phyloP scores from a whole-genome alignment of 768 basidiomycete genomes.

The Pholiota molesta region DNA sequence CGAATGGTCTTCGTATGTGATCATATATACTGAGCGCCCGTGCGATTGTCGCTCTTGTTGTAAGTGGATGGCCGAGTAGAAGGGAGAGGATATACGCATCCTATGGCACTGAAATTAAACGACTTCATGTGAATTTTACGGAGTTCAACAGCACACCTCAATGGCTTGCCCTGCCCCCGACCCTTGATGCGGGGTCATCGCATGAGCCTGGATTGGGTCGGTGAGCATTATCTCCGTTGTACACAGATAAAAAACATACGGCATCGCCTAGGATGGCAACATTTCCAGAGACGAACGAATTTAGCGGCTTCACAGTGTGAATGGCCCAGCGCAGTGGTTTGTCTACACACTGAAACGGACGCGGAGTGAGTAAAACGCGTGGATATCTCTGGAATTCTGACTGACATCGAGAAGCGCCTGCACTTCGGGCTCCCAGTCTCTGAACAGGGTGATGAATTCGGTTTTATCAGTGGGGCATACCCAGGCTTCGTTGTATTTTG shows the following conservation, averaged over 20 bases:
- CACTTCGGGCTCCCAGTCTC: constrained; percentile 62
- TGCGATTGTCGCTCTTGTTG: constrained; percentile 41
- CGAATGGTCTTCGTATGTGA: constrained; percentile 48
- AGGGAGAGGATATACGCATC: constrained; percentile 51
- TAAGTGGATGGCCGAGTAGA: constrained; percentile 46
- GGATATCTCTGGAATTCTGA: neutral
- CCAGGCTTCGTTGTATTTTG: constrained; percentile 54
- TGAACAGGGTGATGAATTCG: constrained; percentile 49
- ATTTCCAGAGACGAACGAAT: constrained; percentile 51
- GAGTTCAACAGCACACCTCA: constrained; percentile 39
- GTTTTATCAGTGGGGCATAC: constrained; percentile 45
- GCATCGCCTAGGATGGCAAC: constrained; percentile 55
- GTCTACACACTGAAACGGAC: constrained; percentile 48
- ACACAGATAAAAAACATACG: constrained; percentile 30
- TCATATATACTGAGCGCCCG: constrained; percentile 51
- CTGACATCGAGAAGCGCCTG: constrained; percentile 57
- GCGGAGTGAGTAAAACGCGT: neutral
- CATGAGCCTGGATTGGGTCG: constrained; percentile 44
- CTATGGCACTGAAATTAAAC: constrained; percentile 30
- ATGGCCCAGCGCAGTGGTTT: constrained; percentile 64
- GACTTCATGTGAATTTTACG: constrained; percentile 20
- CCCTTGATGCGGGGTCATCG: constrained; percentile 57
- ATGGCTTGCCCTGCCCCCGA: constrained; percentile 63
- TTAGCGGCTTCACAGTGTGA: constrained; percentile 55
- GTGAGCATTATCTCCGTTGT: constrained; percentile 3